Base-by-base conservation (phyloP, 1,139 yeast genomes). In the Yamadazyma mexicana region DNA sequence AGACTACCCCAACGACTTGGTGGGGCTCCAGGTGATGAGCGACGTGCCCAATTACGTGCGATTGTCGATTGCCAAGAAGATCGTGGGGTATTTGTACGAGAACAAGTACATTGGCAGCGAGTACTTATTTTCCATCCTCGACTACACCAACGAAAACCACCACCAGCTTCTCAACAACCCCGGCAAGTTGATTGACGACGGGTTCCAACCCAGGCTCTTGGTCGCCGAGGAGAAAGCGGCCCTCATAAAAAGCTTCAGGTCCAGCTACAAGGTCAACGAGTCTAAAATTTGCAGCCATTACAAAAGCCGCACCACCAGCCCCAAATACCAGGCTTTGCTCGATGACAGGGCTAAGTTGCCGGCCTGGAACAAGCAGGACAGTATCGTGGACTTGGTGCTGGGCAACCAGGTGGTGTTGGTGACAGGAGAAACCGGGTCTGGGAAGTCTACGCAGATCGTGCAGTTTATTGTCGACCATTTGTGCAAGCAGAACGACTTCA, bases 401-500 rank as follows among this genome's bases (percentile, higher is more conserved):
- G 48, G 67, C 0, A 77, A 85, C 52, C 79, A 79, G 47, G 85
- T 88, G 2, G 80, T 87, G 3, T 64, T 92, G 30, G 77, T 92
- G 27, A 92, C 98, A 1, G 98, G 98, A 58, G 98, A 92, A 59
- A 92, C 98, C 0, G 98, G 98, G 50, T 88, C 96, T 0, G 97
- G 97, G 49, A 89, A 89, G 56, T 87, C 96, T 0, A 89, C 97
- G 0, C 97, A 89, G 57, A 81, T 88, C 11, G 96, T 88, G 2
- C 98, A 92, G 59, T 92, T 88, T 52, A 68, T 92, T 14, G 64
- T 91, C 24, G 98, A 92, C 57, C 69, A 81, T 33, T 55, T 84
- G 45, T 62, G 69, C 35, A 55, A 59, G 14, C 76, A 76, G 0
- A 10, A 20, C 9, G 75, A 80, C 42, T 74, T 64, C 44, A 54